These are phyloP conservation scores for Acanthochlamys bracteata DNA, from an alignment of 106 monocot species.

Conservation along the genomic window DNA sequence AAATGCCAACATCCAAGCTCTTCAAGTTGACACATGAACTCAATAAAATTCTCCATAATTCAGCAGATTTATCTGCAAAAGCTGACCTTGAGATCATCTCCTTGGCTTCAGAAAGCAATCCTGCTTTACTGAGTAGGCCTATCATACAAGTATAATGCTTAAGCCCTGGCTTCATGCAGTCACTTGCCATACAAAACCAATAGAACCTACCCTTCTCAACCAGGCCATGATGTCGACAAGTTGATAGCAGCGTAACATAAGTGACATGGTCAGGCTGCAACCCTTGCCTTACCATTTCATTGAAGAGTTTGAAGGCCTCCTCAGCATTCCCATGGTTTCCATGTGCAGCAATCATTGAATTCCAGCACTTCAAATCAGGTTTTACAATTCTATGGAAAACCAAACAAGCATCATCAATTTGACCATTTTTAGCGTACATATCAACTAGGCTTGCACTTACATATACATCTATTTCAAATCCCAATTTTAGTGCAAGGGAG, in stretches of 20 bases:
- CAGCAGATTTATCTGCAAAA: slow-evolving; percentile 38
- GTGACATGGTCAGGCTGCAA: slow-evolving; percentile 64
- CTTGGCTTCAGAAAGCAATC: slow-evolving; percentile 59
- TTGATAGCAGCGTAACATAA: slow-evolving; percentile 70
- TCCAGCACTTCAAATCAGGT: slow-evolving; percentile 89
- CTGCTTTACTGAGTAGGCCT: slow-evolving; percentile 55
- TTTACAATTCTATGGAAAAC: slow-evolving; percentile 31
- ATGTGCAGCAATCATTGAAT: slow-evolving; percentile 74
- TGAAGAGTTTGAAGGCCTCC: slow-evolving; percentile 53
- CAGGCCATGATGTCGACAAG: slow-evolving; percentile 60
- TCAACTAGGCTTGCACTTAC: slow-evolving; percentile 69
- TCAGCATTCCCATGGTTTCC: slow-evolving; percentile 62
- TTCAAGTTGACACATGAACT: slow-evolving; percentile 53
- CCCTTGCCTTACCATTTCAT: slow-evolving; percentile 37
- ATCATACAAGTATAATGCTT: slow-evolving; percentile 87
- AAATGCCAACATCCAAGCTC: slow-evolving; percentile 38
- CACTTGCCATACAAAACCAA: slow-evolving; percentile 69
- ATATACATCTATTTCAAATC: slow-evolving; percentile 48
- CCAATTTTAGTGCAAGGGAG: slow-evolving; percentile 50
- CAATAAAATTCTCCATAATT: slow-evolving; percentile 71
- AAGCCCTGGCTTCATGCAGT: slow-evolving; percentile 44
- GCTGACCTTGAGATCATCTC: slow-evolving; percentile 52
- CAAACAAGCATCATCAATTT: slow-evolving; percentile 29
- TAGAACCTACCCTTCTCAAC: slow-evolving; percentile 70
- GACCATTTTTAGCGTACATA: slow-evolving; percentile 90